Evolutionary conservation across 192 early-diverging fungal genomes (phyloP).

Genomic region (Mortierella antarctica): DNA sequence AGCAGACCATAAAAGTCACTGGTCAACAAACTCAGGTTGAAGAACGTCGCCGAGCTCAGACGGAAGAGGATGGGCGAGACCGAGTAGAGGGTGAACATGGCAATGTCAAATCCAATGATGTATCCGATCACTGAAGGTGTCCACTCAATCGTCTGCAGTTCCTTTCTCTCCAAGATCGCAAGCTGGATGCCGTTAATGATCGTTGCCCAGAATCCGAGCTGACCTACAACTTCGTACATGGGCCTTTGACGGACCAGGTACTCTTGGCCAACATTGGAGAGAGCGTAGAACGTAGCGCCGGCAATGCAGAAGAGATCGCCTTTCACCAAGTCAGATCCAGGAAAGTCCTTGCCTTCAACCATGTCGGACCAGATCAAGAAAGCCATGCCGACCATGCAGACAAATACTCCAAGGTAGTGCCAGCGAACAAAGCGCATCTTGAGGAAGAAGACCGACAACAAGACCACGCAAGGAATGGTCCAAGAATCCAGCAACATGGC

Average conservation of each 20-base stretch:
- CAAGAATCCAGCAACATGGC: slow-evolving; percentile 84
- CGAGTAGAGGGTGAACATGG: slow-evolving; percentile 79
- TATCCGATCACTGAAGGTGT: slow-evolving; percentile 65
- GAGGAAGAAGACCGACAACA: slow-evolving; percentile 74
- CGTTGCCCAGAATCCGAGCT: slow-evolving; percentile 77
- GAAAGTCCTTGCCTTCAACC: slow-evolving; percentile 66
- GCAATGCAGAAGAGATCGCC: slow-evolving; percentile 80
- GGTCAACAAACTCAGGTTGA: slow-evolving; percentile 81
- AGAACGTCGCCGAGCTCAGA: slow-evolving; percentile 76
- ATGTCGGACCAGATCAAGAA: slow-evolving; percentile 75
- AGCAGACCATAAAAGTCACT: slow-evolving; percentile 84
- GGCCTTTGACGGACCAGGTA: slow-evolving; percentile 78
- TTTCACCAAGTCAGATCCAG: slow-evolving; percentile 65
- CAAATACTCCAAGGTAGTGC: slow-evolving; percentile 76
- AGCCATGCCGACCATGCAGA: slow-evolving; percentile 76
- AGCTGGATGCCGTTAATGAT: slow-evolving; percentile 81
- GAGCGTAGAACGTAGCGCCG: slow-evolving; percentile 79
- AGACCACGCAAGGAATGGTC: slow-evolving; percentile 79
- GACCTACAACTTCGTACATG: slow-evolving; percentile 80
- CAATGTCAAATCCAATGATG: slow-evolving; percentile 72
- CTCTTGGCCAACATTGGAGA: slow-evolving; percentile 80
- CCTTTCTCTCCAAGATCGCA: slow-evolving; percentile 71
- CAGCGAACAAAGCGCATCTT: slow-evolving; percentile 69
- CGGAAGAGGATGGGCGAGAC: slow-evolving; percentile 79
- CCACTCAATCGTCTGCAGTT: slow-evolving; percentile 63